Conservation (phyloP, 495 filamentous ascomycete species). For the Penicillium manginii region DNA sequence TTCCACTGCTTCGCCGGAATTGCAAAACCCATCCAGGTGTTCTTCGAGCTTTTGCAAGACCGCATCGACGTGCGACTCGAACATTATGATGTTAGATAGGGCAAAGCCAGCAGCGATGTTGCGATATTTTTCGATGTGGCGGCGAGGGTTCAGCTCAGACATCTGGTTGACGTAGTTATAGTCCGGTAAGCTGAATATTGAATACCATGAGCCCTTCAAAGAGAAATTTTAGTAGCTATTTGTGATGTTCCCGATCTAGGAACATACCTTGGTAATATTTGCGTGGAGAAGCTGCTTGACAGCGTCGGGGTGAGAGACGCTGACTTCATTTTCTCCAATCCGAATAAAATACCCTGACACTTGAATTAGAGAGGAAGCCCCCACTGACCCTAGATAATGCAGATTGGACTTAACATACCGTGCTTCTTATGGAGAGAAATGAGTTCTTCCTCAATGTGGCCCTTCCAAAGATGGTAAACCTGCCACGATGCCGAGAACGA, state of each 20-base stretch:
- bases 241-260: background rate
- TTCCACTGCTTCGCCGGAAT: conserved; percentile 32
- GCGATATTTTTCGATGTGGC: conserved; percentile 35
- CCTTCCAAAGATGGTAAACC: conserved; percentile 40
- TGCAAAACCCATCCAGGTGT: conserved; percentile 33
- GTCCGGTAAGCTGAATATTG: conserved; percentile 42
- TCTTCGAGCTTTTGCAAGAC: conserved; percentile 34
- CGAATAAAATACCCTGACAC: conserved; percentile 48
- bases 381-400: no score
- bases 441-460: conserved; percentile 40
- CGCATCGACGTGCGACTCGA: conserved; percentile 42
- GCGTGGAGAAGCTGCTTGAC: conserved; percentile 37
- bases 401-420: conserved; percentile 25
- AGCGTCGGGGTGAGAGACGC: conserved; percentile 49
- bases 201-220: conserved; percentile 34
- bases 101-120: conserved; percentile 43
- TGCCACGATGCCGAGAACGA: conserved; percentile 48
- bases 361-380: no score
- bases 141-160: conserved; percentile 41
- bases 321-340: conserved; percentile 53
- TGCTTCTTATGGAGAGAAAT: conserved; percentile 46
- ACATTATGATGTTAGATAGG: conserved; percentile 44
- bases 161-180: conserved; percentile 48
- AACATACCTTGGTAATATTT: conserved; percentile 27
- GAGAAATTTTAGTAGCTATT: background rate